Base-by-base conservation (phyloP, 208 protist genomes). In the Trypanosoma conorhini region DNA sequence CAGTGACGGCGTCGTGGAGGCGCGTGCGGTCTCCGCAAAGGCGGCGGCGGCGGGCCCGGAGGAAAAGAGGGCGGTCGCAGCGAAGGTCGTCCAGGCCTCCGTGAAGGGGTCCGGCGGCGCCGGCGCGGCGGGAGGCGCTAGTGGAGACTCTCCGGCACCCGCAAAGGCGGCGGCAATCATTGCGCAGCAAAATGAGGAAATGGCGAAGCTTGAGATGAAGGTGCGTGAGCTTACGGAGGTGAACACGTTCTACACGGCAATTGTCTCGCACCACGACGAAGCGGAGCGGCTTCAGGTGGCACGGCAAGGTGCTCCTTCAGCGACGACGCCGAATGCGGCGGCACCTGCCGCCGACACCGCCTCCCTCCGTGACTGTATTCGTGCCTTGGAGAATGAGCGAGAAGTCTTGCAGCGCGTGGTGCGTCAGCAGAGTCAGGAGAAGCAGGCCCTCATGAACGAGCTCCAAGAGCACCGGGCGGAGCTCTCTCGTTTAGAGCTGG, bases 181-280 rank as follows among this genome's bases (percentile, higher is more conserved):
- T 19, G 65, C 71, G 17, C 57, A 30, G n/a, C 87, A 86, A 75
- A 83, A 77, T 33, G 82, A 87, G 7, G 85, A 93, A 60, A 77
- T 93, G n/a, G 74, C 72, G 5, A 73, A 57, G 30, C 70, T 92
- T 33, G 83, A 93, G 58, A 72, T 35, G n/a, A 83, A 87, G 31
- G 65, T 92, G 22, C 79, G 77, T n/a, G 90, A 93, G 58, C 67
- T 95, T 30, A 81, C 71, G 74, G 90, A 95, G 66, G 78, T 93
- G 7, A 93, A 93, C 67, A 70, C 83, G 8, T 90, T 95, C 58
- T 95, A 95, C 65, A 83, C 87, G 21, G 82, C 81, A 40, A 91
- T 95, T 67, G 87, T 92, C 8, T 73, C 78, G 0, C 90, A 92
- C 44, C 87, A 89, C 57, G 86, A 89, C 66, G 76, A 86, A 30